A percentile compares a stretch with the other conserved stretches of the same genome.
phyloP scores from a whole-genome alignment of 768 basidiomycete genomes.

The Termitomyces bulborhizus region DNA sequence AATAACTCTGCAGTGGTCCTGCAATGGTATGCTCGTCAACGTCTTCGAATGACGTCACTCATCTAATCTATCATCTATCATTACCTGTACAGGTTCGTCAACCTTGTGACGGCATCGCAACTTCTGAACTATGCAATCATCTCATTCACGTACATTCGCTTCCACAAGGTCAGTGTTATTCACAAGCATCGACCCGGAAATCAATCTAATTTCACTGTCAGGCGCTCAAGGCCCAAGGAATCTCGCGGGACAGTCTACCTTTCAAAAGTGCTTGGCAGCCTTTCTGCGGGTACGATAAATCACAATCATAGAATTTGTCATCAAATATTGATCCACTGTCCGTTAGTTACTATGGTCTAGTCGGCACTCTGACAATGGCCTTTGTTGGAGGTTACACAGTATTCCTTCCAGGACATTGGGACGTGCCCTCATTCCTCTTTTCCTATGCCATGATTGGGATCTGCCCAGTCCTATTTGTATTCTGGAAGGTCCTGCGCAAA shows the following conservation, averaged over 20 bases:
- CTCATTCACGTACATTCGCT: conserved; percentile 42
- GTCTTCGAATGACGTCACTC: neutral
- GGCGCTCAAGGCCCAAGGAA: conserved; percentile 40
- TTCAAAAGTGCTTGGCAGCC: conserved; percentile 45
- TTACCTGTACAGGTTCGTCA: conserved; percentile 32
- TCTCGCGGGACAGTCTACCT: conserved; percentile 37
- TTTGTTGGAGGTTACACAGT: conserved; percentile 44
- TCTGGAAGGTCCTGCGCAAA: conserved; percentile 37
- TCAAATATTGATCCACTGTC: neutral
- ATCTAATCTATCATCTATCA: neutral
- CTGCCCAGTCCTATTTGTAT: conserved; percentile 34
- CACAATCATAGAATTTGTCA: neutral
- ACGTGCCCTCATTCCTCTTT: conserved; percentile 41
- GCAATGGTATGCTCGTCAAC: conserved; percentile 29
- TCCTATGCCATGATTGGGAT: conserved; percentile 42
- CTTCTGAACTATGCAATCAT: conserved; percentile 43
- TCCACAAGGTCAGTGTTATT: conserved; percentile 30
- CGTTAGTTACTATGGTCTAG: conserved; percentile 38
- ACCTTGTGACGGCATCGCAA: conserved; percentile 43
- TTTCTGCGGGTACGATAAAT: conserved; percentile 34
- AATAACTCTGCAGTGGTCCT: conserved; percentile 41
- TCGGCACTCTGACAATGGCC: conserved; percentile 38
- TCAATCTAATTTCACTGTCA: conserved; percentile 11
- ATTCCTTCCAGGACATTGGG: conserved; percentile 47
- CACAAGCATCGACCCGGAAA: neutral